Base-by-base conservation (phyloP, 805 yeast genomes). In the Saturnispora besseyi region DNA sequence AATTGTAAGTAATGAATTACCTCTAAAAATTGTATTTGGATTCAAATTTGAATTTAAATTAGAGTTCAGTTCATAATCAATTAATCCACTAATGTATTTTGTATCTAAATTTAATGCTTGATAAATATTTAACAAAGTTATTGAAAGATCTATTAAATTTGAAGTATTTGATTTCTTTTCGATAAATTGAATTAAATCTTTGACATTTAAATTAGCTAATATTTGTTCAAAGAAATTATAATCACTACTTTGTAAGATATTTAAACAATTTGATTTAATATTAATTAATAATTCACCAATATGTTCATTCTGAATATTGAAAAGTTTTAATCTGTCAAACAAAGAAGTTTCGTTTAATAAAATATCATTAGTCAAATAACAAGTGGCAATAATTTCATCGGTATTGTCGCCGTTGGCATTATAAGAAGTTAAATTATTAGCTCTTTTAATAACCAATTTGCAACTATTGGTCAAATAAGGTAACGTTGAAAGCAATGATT, bases 1-100 rank as follows among this genome's bases (percentile, higher is more conserved):
- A 61, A 87, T 87, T 0, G 96, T 82, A 53, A 93, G 72, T 4
- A 91, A 73, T 1, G 96, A 81, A 50, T 87, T 85, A 0, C 96
- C 96, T 57, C 99, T 73, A 60, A 91, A 91, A 13, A 87, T 62
- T 0, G 87, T 75, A 54, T 43, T 62, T 65, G n/a, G 60, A 60
- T n/a, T 74, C 67, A 51, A 70, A 68, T 46, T 70, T 73, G 10
- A 76, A 3, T 36, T 70, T 73, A 10, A 76, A 9, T 36, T 69
- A 36, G 72, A 67, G 11, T 69, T 64, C 41, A 88, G 69, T 62
- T 89, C 97, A 18, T 68, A 72, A 32, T 81, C 82, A 64, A 87
- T 79, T 50, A 90, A 67, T 0, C 81, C 73, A 50, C 75, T 73
- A 55, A 91, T 79, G 90, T 95, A 89, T 18, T 76, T 78, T 40